Evolutionary conservation across 2,329 filamentous ascomycete genomes (phyloP).

Genomic region (Cladorrhinum sp.): DNA sequence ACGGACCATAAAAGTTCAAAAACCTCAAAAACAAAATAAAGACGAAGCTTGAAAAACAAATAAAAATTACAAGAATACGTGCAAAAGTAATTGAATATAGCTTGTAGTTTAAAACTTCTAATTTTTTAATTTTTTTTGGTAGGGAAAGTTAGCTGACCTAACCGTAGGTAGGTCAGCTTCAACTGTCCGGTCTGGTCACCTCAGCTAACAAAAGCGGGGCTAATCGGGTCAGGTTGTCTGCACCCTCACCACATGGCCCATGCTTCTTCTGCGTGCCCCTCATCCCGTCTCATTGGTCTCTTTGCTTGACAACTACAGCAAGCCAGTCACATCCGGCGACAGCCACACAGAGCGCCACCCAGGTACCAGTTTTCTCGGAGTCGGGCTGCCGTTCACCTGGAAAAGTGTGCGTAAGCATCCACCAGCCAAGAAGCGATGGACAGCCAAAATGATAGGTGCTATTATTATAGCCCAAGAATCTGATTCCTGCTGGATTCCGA

Average conservation of each 20-base stretch:
- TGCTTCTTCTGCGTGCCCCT: slow-evolving; percentile 8
- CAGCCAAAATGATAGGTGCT: background rate
- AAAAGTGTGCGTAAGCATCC: slow-evolving; percentile 4
- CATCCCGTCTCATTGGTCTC: slow-evolving; percentile 15
- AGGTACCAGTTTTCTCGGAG: slow-evolving; percentile 9
- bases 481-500: slow-evolving; percentile 1
- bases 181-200: too few relatives aligned
- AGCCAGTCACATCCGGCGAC: slow-evolving; percentile 10
- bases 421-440: background rate
- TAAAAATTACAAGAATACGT: too few relatives aligned
- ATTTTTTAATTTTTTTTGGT: too few relatives aligned
- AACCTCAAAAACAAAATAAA: too few relatives aligned
- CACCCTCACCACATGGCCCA: slow-evolving; percentile 20
- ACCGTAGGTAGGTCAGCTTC: too few relatives aligned
- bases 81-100: too few relatives aligned
- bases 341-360: slow-evolving; percentile 7
- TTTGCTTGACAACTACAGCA: slow-evolving; percentile 2
- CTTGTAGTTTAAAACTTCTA: too few relatives aligned
- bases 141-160: too few relatives aligned
- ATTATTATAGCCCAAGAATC: background rate
- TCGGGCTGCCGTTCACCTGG: slow-evolving; percentile 7
- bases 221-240: too few relatives aligned
- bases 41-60: too few relatives aligned
- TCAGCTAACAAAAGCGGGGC: too few relatives aligned
- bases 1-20: too few relatives aligned